Conservation (phyloP, 208 protist genomes). For the Crithidia acanthocephali region DNA sequence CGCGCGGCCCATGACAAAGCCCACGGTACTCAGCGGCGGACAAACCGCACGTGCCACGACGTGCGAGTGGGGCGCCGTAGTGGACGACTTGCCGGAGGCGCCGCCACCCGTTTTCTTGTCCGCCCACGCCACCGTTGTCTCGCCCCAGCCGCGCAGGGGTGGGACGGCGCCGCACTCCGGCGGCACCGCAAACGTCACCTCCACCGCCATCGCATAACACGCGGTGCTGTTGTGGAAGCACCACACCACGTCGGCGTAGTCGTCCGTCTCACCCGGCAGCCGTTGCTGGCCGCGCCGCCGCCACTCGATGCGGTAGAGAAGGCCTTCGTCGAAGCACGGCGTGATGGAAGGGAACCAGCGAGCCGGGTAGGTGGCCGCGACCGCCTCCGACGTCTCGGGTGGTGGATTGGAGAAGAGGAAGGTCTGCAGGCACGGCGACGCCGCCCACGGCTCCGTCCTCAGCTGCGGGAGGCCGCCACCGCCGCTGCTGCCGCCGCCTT, state of each 20-base stretch:
- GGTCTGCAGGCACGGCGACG: neutral
- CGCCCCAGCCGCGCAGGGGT: slow-evolving; percentile 19
- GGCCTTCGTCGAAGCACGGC: slow-evolving; percentile 28
- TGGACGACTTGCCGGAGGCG: neutral
- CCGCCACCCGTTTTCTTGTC: neutral
- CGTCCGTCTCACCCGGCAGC: neutral
- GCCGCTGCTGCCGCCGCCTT: neutral
- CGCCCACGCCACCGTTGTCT: slow-evolving; percentile 27
- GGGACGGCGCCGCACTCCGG: neutral
- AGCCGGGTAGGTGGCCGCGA: slow-evolving; percentile 8
- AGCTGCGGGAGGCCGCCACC: neutral
- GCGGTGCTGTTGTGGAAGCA: slow-evolving; percentile 33
- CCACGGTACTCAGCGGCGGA: slow-evolving; percentile 16
- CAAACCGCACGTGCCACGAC: slow-evolving; percentile 11
- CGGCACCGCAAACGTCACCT: slow-evolving; percentile 20
- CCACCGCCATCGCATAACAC: slow-evolving; percentile 31
- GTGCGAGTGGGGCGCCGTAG: neutral
- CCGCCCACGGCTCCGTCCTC: neutral
- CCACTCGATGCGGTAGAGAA: slow-evolving; percentile 35
- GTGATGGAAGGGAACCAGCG: slow-evolving; percentile 24
- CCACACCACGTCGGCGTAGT: slow-evolving; percentile 20
- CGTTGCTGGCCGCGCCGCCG: neutral
- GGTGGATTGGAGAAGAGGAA: neutral
- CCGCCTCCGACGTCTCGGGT: neutral
- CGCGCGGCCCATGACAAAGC: slow-evolving; percentile 16